These are phyloP conservation scores for Rhododendron ferrugineum DNA, from an alignment of 148 eudicot genomes.

Conservation along the genomic window DNA sequence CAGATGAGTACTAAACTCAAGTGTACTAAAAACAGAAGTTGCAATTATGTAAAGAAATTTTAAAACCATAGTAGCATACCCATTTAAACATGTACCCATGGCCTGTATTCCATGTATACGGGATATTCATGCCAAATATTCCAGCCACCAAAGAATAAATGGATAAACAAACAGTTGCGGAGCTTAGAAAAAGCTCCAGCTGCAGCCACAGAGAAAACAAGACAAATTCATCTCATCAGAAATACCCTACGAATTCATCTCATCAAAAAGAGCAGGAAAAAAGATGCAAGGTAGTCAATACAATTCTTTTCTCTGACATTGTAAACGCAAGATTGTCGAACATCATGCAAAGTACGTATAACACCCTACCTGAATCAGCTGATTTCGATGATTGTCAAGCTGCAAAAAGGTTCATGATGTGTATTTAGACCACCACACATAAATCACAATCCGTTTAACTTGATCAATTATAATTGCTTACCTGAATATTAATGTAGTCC, in stretches of 20 bases:
- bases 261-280: not conserved
- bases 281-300: not conserved
- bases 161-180: conserved; percentile 58
- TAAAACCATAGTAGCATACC: conserved; percentile 28
- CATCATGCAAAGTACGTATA: not conserved
- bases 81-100: conserved; percentile 56
- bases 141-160: conserved; percentile 55
- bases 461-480: conserved; percentile 4
- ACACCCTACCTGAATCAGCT: conserved; percentile 56
- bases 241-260: not conserved
- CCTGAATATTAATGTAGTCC: conserved; percentile 80
- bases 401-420: conserved; percentile 24
- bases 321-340: not conserved
- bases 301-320: not conserved
- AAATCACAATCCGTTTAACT: not conserved
- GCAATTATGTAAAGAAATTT: not conserved
- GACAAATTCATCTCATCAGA: not conserved
- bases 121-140: conserved; percentile 74
- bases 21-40: not conserved
- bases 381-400: conserved; percentile 85
- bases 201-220: conserved; percentile 17
- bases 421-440: conserved; percentile 4
- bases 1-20: not conserved
- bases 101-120: conserved; percentile 45
- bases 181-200: conserved; percentile 67